phyloP scores from a whole-genome alignment of 495 filamentous ascomycete genomes.

The Saxophila tyrrhenica region DNA sequence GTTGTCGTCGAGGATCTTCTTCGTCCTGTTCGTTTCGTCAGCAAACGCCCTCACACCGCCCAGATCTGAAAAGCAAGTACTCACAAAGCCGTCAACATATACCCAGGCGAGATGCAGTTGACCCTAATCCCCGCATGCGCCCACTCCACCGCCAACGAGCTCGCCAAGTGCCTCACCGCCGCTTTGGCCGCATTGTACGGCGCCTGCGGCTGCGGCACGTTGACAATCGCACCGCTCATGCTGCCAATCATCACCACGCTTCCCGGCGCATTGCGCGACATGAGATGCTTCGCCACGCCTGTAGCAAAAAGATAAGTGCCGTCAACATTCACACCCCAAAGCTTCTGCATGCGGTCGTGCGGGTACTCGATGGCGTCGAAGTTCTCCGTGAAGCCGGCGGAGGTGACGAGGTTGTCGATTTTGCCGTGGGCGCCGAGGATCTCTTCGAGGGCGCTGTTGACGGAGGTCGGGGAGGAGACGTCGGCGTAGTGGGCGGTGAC shows the following conservation, averaged over 20 bases:
- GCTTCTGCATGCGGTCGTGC: conserved; percentile 74
- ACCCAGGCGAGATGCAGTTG: conserved; percentile 84
- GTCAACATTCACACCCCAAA: conserved; percentile 90
- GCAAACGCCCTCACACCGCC: background rate
- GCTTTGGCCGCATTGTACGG: conserved; percentile 89
- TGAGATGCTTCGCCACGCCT: conserved; percentile 76
- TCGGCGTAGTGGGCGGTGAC: conserved; percentile 86
- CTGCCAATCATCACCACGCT: conserved; percentile 91
- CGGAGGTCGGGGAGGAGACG: conserved; percentile 66
- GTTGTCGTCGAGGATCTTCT: conserved; percentile 89
- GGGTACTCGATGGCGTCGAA: conserved; percentile 84
- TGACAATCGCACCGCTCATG: conserved; percentile 90
- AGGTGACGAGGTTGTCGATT: conserved; percentile 88
- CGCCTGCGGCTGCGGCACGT: conserved; percentile 86
- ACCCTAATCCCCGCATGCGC: conserved; percentile 72
- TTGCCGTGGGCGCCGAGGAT: conserved; percentile 57
- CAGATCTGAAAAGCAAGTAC: conserved; percentile 18
- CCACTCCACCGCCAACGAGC: conserved; percentile 82
- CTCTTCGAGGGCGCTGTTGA: conserved; percentile 57
- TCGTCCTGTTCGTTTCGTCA: conserved; percentile 46
- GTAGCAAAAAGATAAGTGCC: conserved; percentile 85
- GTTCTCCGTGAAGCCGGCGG: conserved; percentile 93
- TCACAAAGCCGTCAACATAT: conserved; percentile 89
- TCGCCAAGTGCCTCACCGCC: conserved; percentile 71
- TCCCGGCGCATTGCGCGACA: conserved; percentile 64